Conservation (phyloP, 257 asterid genomes). For the Solanum lycopersicoides region DNA sequence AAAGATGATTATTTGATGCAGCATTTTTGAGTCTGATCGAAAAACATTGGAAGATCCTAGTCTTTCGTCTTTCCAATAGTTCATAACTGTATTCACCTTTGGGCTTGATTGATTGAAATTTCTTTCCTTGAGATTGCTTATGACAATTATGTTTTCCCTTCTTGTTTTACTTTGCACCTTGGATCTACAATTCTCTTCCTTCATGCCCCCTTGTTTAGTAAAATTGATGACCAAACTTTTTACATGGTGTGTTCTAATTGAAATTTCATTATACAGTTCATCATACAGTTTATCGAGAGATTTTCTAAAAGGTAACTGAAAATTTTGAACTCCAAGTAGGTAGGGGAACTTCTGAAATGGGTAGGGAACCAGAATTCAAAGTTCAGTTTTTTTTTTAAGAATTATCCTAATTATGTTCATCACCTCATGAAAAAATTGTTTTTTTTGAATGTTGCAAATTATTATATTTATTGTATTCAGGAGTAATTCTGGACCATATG, state of each 20-base stretch:
- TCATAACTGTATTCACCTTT: neutral
- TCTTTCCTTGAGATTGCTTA: neutral
- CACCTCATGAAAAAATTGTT: neutral
- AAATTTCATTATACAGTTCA: neutral
- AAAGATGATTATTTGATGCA: neutral
- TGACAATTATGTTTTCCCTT: neutral
- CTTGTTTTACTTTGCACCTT: neutral
- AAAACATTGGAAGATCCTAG: neutral
- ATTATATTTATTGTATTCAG: neutral
- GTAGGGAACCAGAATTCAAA: neutral
- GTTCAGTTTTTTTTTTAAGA: neutral
- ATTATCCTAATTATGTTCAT: neutral
- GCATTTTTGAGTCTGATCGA: neutral
- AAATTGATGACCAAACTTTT: neutral
- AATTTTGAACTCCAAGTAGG: neutral
- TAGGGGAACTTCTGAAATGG: neutral
- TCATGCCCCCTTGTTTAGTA: neutral
- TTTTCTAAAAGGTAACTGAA: neutral
- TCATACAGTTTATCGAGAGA: neutral
- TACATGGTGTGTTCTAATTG: neutral
- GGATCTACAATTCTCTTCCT: neutral
- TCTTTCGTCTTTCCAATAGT: neutral
- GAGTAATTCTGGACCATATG: neutral
- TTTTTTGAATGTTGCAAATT: neutral
- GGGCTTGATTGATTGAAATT: neutral